Base-by-base conservation (phyloP, 2,329 filamentous ascomycete genomes). In the Cucurbitaria berberidis region DNA sequence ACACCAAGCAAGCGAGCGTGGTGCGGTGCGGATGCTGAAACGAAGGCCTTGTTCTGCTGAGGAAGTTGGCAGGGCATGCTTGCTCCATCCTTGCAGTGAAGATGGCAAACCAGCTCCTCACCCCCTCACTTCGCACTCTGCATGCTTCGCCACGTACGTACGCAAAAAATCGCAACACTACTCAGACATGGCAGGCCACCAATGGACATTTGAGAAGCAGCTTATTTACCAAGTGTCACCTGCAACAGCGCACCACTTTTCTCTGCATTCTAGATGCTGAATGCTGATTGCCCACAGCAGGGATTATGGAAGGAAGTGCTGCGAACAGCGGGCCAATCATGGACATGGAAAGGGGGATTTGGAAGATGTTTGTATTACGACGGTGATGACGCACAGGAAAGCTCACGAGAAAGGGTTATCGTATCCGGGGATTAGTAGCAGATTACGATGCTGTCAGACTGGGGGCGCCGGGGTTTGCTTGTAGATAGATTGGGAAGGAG, bases 81-180 rank as follows among this genome's bases (percentile, higher is more conserved):
- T 53, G 34, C 49, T 38, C 51, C 29, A 24, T 39, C 46, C 43
- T 53, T 48, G 55, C 49, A 48, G 49, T 45, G 36, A 45, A 49
- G 54, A 53, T 45, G n/a, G 39, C 39, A 42, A 22, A 11, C n/a
- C n/a, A n/a, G 22, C 6, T 22, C 15, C 15, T 18, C 6, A 34
- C 30, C 19, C n/a, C 53, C 48, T 48, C 53, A 45, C 53, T 48
- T 54, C 51, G 50, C 51, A 41, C 51, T 51, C 30, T 32, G 55
- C 54, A 55, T 39, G 53, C 52, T 45, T 46, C 43, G 55, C 51
- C 43, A 58, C 55, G 52, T 59, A 58, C 36, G 35, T 21, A 6
- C n/a, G n/a, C n/a, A 26, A 10, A 27, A 30, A 3, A 29, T 29
- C 24, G 13, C 22, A 18, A 46, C 13, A 34, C 30, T 34, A n/a